Conservation (phyloP, 179 eudicot genomes). For the Camellia oleifera region DNA sequence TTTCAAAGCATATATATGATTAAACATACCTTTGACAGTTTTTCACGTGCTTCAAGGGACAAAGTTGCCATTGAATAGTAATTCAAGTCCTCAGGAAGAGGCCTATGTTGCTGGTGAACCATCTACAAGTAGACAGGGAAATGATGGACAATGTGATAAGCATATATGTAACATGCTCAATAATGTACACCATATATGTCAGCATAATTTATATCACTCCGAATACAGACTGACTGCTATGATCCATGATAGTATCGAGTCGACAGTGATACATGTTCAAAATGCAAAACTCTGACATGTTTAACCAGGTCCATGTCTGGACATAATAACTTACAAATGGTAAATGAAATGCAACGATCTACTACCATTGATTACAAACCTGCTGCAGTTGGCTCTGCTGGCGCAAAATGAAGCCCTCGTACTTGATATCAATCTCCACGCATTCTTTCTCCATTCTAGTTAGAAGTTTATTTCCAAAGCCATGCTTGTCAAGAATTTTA, state of each 20-base stretch:
- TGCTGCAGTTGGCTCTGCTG: slow-evolving; percentile 85
- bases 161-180: background rate
- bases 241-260: background rate
- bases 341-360: background rate
- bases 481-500: slow-evolving; percentile 84
- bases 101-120: slow-evolving; percentile 84
- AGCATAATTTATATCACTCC: background rate
- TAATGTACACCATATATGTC: background rate
- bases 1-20: background rate
- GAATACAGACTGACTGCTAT: background rate
- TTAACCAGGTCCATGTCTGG: background rate
- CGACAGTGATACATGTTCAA: background rate
- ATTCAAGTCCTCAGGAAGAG: slow-evolving; percentile 85
- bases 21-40: slow-evolving; percentile 74
- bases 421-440: slow-evolving; percentile 90
- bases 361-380: slow-evolving; percentile 32
- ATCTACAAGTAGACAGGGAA: slow-evolving; percentile 44
- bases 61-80: slow-evolving; percentile 76
- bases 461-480: slow-evolving; percentile 62
- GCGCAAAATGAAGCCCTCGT: slow-evolving; percentile 92
- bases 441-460: slow-evolving; percentile 87
- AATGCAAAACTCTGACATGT: background rate
- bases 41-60: slow-evolving; percentile 90
- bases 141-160: background rate
- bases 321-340: slow-evolving; percentile 5